phyloP scores from a whole-genome alignment of 352 stramenopile species.

The Globisporangium parvum region DNA sequence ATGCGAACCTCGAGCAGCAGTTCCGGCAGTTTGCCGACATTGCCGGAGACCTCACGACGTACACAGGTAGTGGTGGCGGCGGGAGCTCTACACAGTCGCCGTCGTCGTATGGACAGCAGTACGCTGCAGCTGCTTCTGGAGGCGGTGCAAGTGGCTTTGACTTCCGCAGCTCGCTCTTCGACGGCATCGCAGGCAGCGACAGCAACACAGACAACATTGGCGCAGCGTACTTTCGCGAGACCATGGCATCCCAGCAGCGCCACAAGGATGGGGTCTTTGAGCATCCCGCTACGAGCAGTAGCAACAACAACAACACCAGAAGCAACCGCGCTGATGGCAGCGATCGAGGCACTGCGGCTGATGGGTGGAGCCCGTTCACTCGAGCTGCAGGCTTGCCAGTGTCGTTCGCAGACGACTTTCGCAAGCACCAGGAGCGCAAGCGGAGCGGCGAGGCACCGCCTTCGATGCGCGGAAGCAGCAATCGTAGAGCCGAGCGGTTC shows the following conservation, averaged over 20 bases:
- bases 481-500: slow-evolving; percentile 1
- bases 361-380: slow-evolving; percentile 10
- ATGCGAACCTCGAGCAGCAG: slow-evolving; percentile 69
- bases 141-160: neutral
- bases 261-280: neutral
- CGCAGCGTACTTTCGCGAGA: slow-evolving; percentile 28
- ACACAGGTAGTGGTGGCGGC: neutral
- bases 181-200: neutral
- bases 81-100: neutral
- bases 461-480: neutral
- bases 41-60: slow-evolving; percentile 16
- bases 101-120: neutral
- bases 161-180: slow-evolving; percentile 1
- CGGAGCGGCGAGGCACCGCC: slow-evolving; percentile 2
- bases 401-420: slow-evolving; percentile 46
- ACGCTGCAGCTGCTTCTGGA: neutral
- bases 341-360: neutral
- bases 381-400: slow-evolving; percentile 6
- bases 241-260: slow-evolving; percentile 22
- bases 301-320: neutral
- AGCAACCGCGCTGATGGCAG: neutral
- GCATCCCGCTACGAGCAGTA: neutral
- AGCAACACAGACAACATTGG: slow-evolving; percentile 21
- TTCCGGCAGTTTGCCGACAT: slow-evolving; percentile 62
- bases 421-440: slow-evolving; percentile 42